phyloP scores from a whole-genome alignment of 345 rosid genomes.

The Murraya paniculata region DNA sequence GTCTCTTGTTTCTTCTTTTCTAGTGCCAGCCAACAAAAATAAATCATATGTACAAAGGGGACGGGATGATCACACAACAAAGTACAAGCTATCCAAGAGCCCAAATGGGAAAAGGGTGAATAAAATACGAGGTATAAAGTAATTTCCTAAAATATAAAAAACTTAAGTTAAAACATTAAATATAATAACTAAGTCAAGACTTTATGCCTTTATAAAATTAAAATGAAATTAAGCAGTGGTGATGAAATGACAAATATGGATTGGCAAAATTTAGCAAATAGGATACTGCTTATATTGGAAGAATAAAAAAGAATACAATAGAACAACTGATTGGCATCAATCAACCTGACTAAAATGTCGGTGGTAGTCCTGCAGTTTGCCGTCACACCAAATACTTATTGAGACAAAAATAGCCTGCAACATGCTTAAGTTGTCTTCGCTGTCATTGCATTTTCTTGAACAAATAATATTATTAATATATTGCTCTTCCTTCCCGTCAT shows the following conservation, averaged over 20 bases:
- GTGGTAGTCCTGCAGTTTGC: conserved; percentile 78
- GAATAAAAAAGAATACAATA: not conserved
- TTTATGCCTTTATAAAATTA: not conserved
- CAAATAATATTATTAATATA: conserved; percentile 60
- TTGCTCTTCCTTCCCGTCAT: conserved; percentile 48
- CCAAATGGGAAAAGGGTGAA: not conserved
- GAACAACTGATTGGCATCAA: conserved; percentile 21
- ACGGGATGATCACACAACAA: not conserved
- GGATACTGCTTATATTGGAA: not conserved
- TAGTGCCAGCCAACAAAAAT: no score
- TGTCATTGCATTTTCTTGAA: conserved; percentile 41
- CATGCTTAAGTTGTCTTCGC: conserved; percentile 41
- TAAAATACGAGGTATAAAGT: not conserved
- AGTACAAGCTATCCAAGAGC: not conserved
- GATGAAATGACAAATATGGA: not conserved
- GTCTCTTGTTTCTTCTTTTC: no score
- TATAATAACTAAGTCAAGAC: not conserved
- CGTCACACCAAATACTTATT: conserved; percentile 73
- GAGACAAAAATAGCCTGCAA: conserved; percentile 55
- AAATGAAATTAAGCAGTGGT: not conserved
- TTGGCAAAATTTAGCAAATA: conserved; percentile 2
- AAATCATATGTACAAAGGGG: not conserved
- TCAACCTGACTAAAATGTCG: conserved; percentile 75
- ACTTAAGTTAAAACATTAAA: not conserved
- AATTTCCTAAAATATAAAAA: not conserved